Base-by-base conservation (phyloP, 768 basidiomycete genomes). In the Naganishia friedmannii region DNA sequence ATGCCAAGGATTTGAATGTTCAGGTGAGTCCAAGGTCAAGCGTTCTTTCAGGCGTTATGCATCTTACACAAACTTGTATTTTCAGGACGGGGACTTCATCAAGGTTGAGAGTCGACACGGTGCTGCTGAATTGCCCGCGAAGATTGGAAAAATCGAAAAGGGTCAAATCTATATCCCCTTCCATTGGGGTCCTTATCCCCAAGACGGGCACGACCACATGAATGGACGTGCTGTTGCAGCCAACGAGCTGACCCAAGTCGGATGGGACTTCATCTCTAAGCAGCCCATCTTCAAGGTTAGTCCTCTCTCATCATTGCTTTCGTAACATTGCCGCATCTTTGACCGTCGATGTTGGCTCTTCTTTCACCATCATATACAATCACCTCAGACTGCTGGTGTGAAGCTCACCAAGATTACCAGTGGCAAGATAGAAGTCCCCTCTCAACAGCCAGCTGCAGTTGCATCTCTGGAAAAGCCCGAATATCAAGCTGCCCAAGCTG, bases 131-230 rank as follows among this genome's bases (percentile, higher is more conserved):
- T 51, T 73, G 12, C 68, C 74, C 1, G 74, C 73, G 26, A 74
- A 73, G 51, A 51, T 73, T 54, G 72, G 74, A 51, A 68, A 73
- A 37, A 73, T 73, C 53, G 68, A 56, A 17, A 68, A 70, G 56
- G 74, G 74, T 8, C 68, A 75, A 29, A 46, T 75, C 54, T 75
- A 73, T 56, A 66, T 75, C 3, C 74, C 74, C 7, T 73, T 75
- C 63, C 74, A 75, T 57, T 75, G 69, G 66, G 74, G 74, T 9
- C 46, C 70, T 3, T 71, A 75, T 48, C 53, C 69, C 26, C 66
- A 66, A n/a, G 65, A 68, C 39, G 68, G 68, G 8, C 60, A 63
- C 26, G 60, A 63, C 34, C 60, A 63, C 60, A 65, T 57, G 31
- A 48, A 60, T 21, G 74, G 74, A 8, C 65, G 72, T 17, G 65